Evolutionary conservation across 2,329 filamentous ascomycete genomes (phyloP).

Genomic region (Microsporum ferrugineum): DNA sequence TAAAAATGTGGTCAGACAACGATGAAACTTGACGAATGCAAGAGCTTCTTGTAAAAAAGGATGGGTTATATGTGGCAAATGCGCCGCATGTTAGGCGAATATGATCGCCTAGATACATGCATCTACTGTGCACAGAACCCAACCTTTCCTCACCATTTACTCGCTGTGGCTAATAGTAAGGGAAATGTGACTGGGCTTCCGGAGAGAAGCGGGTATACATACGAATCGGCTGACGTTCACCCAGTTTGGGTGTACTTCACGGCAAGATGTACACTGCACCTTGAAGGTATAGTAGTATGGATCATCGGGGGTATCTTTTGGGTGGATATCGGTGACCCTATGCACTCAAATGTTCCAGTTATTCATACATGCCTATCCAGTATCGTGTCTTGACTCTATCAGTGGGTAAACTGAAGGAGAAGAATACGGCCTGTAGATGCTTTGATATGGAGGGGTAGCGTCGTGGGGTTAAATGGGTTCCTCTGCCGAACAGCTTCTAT

Average conservation of each 20-base stretch:
- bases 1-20: not conserved
- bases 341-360: not conserved
- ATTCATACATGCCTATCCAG: not conserved
- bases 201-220: conserved; percentile 27
- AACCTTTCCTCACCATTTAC: not conserved
- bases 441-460: not conserved
- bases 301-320: conserved; percentile 64
- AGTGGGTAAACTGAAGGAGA: not conserved
- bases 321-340: conserved; percentile 82
- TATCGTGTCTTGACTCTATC: not conserved
- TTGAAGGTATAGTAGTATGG: conserved; percentile 98
- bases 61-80: not conserved
- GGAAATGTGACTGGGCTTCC: not conserved
- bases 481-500: not conserved
- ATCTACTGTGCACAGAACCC: not conserved
- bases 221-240: conserved; percentile 84
- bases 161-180: not conserved
- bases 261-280: conserved; percentile 95
- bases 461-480: not conserved
- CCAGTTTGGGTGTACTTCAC: conserved; percentile 77
- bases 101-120: not conserved
- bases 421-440: not conserved
- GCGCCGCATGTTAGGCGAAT: not conserved
- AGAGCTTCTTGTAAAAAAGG: not conserved
- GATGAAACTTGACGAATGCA: not conserved